Evolutionary conservation across 2,329 filamentous ascomycete genomes (phyloP), one percentile per base, ranked within the genome.

Genomic region (Beauveria sp.): DNA sequence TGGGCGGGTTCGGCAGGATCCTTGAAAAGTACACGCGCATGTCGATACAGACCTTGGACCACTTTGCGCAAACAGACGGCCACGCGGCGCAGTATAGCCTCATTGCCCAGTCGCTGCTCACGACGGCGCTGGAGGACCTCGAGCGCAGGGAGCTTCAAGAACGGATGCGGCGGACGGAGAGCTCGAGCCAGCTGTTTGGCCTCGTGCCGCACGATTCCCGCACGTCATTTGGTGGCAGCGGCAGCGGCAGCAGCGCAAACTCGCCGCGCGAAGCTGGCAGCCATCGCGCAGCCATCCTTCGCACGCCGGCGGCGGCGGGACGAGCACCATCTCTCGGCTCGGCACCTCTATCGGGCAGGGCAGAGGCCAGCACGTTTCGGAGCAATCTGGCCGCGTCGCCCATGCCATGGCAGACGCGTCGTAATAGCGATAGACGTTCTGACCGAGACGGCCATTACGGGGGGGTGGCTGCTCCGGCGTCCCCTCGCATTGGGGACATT

Each of bases 11-110:
- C 42, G 81, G 81, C 2, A 77, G 80, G 5, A 76, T 80, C 16
- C 73, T 83, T 0, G 81, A 83, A 58, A 81, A 79, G 61, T 75
- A 81, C 62, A 77, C 75, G 1, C 75, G 75, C 30, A 75, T 77
- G 69, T 78, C 78, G 1, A 81, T 83, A 18, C 68, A 72, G 5
- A 76, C 77, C 0, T 72, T 83, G 2, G 78, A 81, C 51, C 76
- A 81, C 62, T 81, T 82, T 54, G 77, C 79, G 2, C 72, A 76
- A 14, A 69, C 74, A 38, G 80, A 83, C 61, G 74, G 78, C 0
- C 80, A 83, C 63, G 81, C 81, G 1, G 69, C 71, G 7, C 80
- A 83, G 63, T 83, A 83, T 66, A 79, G 79, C 0, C 76, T 82
- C 38, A 82, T 83, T 47, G 79, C 79, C 0, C 77, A 80, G 58